Percentiles rank a stretch among this genome's conserved stretches.
phyloP scores from a whole-genome alignment of 306 rosid species.

The Psophocarpus tetragonolobus region DNA sequence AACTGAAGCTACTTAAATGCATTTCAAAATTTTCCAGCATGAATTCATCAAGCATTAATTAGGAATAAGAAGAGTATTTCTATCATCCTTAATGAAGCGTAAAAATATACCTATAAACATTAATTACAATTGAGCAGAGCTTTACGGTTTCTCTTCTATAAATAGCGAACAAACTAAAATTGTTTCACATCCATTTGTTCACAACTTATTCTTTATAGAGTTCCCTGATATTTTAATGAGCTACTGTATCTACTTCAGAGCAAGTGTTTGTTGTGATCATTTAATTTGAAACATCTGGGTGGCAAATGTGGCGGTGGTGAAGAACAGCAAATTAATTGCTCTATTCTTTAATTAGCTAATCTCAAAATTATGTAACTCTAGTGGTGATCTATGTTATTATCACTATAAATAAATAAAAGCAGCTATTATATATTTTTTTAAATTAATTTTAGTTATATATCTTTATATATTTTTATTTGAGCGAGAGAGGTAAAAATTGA shows the following conservation, averaged over 20 bases:
- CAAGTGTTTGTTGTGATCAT: background rate
- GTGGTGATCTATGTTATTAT: background rate
- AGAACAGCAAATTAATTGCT: background rate
- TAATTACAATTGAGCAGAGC: background rate
- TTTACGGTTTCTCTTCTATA: background rate
- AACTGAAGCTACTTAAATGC: background rate
- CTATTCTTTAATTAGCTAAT: background rate
- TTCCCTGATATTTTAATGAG: too few species aligned
- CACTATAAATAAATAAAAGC: background rate
- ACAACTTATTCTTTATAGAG: too few species aligned
- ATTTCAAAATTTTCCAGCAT: background rate
- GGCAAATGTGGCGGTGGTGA: constrained; percentile 6
- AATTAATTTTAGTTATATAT: too few species aligned
- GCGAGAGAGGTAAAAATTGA: too few species aligned
- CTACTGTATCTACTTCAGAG: background rate
- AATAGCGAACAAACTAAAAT: background rate
- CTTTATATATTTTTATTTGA: background rate
- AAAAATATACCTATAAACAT: background rate
- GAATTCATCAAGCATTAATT: constrained; percentile 13
- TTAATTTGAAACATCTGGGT: constrained; percentile 30
- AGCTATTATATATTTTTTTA: too few species aligned
- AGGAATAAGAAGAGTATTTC: background rate
- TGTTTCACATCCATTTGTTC: background rate
- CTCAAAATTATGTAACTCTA: background rate
- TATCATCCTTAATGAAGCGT: background rate